These are phyloP conservation scores for Lactarius psammicola DNA, from an alignment of 768 basidiomycete genomes.

Conservation along the genomic window DNA sequence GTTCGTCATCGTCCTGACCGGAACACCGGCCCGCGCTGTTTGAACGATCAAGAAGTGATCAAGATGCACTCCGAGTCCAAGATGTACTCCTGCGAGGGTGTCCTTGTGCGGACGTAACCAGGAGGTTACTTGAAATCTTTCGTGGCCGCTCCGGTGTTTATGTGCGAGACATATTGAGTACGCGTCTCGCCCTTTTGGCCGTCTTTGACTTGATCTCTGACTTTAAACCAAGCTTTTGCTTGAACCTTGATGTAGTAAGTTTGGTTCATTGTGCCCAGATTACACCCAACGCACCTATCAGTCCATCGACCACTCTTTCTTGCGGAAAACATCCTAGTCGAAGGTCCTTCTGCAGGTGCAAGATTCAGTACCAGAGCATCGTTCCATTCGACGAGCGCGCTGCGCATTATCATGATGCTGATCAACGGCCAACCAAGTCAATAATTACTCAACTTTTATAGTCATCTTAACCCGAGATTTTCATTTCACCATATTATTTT, in stretches of 20 bases:
- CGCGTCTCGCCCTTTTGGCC: conserved; percentile 22
- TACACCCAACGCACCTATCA: conserved; percentile 22
- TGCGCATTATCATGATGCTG: too few species aligned
- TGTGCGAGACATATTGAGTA: background rate
- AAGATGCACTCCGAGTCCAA: too few species aligned
- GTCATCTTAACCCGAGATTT: too few species aligned
- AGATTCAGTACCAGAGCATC: conserved; percentile 28
- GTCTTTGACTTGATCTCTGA: conserved; percentile 13
- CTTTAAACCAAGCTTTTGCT: background rate
- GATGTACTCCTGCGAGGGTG: too few species aligned
- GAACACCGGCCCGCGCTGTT: too few species aligned
- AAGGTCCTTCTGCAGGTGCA: conserved; percentile 16
- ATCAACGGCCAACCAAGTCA: too few species aligned
- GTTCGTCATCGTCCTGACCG: too few species aligned
- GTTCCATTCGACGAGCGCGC: conserved; percentile 7
- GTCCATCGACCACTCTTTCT: conserved; percentile 28
- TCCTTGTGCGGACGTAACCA: background rate
- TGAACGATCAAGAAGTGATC: too few species aligned
- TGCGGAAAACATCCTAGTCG: background rate
- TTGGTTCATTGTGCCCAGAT: background rate
- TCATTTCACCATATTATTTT: too few species aligned
- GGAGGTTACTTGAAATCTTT: background rate
- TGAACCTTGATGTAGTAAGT: conserved; percentile 19
- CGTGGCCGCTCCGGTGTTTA: conserved; percentile 21
- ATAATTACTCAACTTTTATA: too few species aligned